Evolutionary conservation across 1,284 basidiomycete genomes (phyloP).

Genomic region (Ganoderma multipileum): DNA sequence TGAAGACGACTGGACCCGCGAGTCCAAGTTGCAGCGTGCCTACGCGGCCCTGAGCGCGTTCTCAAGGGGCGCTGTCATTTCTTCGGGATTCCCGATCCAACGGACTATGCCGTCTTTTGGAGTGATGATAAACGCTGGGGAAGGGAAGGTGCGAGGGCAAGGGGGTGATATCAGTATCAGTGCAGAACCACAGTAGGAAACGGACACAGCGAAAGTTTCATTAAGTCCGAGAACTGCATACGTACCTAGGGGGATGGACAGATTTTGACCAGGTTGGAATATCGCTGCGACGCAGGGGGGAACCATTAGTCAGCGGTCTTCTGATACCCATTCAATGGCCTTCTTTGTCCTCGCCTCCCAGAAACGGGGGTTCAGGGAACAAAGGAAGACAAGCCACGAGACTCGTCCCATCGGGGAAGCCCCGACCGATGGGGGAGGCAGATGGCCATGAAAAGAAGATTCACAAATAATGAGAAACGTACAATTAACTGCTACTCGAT

Average conservation of each 20-base stretch:
- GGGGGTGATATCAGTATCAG: conserved; percentile 4
- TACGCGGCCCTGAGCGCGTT: conserved; percentile 30
- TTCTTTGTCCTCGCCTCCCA: background rate
- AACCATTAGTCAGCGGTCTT: conserved; percentile 25
- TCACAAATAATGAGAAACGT: conserved; percentile 25
- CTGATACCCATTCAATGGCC: background rate
- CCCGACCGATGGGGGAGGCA: background rate
- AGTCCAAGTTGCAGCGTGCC: background rate
- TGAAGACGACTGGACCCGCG: conserved; percentile 3
- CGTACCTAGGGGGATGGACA: conserved; percentile 41
- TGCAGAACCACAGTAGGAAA: conserved; percentile 1
- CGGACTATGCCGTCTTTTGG: conserved; percentile 39
- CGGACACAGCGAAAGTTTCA: conserved; percentile 22
- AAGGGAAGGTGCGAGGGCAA: conserved; percentile 5
- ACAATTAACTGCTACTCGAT: conserved; percentile 40
- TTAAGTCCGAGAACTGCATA: conserved; percentile 23
- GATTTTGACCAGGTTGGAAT: conserved; percentile 41
- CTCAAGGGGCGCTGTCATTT: conserved; percentile 39
- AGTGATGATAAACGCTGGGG: conserved; percentile 42
- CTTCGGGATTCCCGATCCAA: conserved; percentile 43
- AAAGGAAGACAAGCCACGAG: conserved; percentile 4
- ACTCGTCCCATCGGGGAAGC: background rate
- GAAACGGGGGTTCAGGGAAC: background rate
- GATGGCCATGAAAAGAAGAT: background rate
- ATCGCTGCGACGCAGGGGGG: conserved; percentile 32